Evolutionary conservation across 345 rosid genomes (phyloP).

Genomic region (Kandelia obovata): DNA sequence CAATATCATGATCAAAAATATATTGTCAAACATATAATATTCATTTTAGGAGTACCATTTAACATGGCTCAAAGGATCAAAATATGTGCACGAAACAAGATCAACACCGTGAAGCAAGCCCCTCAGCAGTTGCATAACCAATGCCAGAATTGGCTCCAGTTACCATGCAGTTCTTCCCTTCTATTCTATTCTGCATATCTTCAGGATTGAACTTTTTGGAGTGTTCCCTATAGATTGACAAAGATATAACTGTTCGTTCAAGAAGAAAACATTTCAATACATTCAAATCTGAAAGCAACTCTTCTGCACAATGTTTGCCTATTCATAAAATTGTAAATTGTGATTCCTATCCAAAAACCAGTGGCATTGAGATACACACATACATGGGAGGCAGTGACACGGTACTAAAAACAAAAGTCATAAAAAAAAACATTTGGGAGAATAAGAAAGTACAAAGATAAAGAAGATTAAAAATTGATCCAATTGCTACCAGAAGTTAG

Average conservation of each 20-base stretch:
- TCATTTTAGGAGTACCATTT: no score
- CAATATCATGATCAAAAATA: conserved; percentile 11
- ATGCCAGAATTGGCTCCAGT: conserved; percentile 94
- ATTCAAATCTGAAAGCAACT: conserved; percentile 6
- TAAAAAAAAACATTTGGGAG: no score
- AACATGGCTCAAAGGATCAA: conserved; percentile 1
- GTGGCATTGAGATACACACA: no score
- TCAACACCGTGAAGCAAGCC: conserved; percentile 82
- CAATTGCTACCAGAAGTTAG: no score
- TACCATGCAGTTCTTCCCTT: conserved; percentile 79
- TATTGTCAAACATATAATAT: no score
- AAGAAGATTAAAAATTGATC: no score
- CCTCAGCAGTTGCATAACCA: conserved; percentile 87
- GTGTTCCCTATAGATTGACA: conserved; percentile 48
- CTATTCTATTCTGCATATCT: conserved; percentile 54
- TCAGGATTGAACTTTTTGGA: conserved; percentile 64
- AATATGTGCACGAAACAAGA: conserved; percentile 5
- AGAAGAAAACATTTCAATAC: neutral
- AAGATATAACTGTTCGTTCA: neutral
- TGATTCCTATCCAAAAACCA: no score
- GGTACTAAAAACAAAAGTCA: no score
- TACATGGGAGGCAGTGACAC: no score
- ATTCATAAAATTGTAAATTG: neutral
- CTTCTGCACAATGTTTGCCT: neutral
- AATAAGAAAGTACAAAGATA: no score